Conservation (phyloP, 2,329 filamentous ascomycete genomes). For the Fusarium oxysporum region DNA sequence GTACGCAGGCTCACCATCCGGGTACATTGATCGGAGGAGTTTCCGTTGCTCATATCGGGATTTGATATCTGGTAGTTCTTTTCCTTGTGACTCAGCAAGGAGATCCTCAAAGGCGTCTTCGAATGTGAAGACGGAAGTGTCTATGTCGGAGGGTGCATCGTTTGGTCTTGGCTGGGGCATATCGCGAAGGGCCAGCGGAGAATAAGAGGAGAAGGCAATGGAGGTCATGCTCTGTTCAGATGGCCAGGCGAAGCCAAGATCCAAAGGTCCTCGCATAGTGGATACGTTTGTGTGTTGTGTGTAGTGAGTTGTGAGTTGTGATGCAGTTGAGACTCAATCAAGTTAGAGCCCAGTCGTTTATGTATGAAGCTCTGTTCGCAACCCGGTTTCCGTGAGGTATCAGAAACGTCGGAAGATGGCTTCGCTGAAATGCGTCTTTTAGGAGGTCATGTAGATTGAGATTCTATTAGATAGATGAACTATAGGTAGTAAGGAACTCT, state of each 20-base stretch:
- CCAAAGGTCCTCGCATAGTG: conserved; percentile 38
- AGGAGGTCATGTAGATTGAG: neutral
- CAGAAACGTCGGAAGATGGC: conserved; percentile 41
- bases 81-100: conserved; percentile 58
- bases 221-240: conserved; percentile 37
- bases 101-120: conserved; percentile 70
- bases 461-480: conserved; percentile 1
- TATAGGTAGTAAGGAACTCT: neutral
- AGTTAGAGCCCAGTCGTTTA: conserved; percentile 48
- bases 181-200: conserved; percentile 53
- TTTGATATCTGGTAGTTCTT: conserved; percentile 55
- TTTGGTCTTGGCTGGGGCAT: conserved; percentile 61
- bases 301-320: conserved; percentile 9
- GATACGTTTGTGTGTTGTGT: conserved; percentile 14
- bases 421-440: conserved; percentile 47
- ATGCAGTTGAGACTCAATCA: conserved; percentile 32
- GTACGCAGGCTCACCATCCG: conserved; percentile 54
- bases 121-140: conserved; percentile 60
- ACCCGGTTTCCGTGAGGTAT: conserved; percentile 1
- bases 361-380: conserved; percentile 51
- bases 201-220: conserved; percentile 46
- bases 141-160: conserved; percentile 54
- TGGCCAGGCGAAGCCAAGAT: conserved; percentile 30
- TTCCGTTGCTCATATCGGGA: conserved; percentile 51
- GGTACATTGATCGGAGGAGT: conserved; percentile 54